These are phyloP conservation scores for Coemansia sp. DNA, from an alignment of 192 early-diverging fungal species.

Conservation along the genomic window DNA sequence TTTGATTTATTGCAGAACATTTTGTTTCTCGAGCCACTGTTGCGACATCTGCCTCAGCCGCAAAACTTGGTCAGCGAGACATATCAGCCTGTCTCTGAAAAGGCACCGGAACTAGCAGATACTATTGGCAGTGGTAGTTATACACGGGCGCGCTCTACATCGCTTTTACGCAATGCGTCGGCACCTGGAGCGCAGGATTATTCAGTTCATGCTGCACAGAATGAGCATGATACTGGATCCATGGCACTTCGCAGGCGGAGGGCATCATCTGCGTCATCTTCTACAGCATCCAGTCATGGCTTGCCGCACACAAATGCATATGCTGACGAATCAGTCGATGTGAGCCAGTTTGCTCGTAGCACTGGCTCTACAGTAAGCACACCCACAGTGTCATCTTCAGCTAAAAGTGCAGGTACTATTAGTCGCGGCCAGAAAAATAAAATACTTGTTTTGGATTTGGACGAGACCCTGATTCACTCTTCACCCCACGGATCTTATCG, in stretches of 20 bases:
- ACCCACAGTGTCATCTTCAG: slow-evolving; percentile 16
- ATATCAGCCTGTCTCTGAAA: slow-evolving; percentile 50
- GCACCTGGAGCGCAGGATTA: background rate
- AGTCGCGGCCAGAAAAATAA: slow-evolving; percentile 36
- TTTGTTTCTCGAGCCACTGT: slow-evolving; percentile 32
- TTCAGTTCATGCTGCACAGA: background rate
- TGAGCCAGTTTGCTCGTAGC: background rate
- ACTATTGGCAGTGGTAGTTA: background rate
- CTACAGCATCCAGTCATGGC: slow-evolving; percentile 38
- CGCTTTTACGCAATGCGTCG: slow-evolving; percentile 4
- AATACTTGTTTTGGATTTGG: slow-evolving; percentile 65
- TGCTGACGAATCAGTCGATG: slow-evolving; percentile 1
- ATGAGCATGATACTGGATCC: slow-evolving; percentile 2
- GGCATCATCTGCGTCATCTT: slow-evolving; percentile 43
- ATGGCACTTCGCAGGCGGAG: slow-evolving; percentile 30
- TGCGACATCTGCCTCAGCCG: slow-evolving; percentile 47
- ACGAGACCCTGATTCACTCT: slow-evolving; percentile 72
- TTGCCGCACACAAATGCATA: background rate
- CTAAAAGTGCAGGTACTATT: background rate
- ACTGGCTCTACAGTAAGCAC: slow-evolving; percentile 9
- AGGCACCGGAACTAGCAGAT: slow-evolving; percentile 10
- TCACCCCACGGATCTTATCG: slow-evolving; percentile 57
- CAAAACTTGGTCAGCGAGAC: slow-evolving; percentile 47
- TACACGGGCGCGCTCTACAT: slow-evolving; percentile 5
- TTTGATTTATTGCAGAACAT: slow-evolving; percentile 40